Percentiles rank a stretch among this genome's conserved stretches.
Conservation (phyloP, 2,329 filamentous ascomycete species). For the Monosporascus sp. region DNA sequence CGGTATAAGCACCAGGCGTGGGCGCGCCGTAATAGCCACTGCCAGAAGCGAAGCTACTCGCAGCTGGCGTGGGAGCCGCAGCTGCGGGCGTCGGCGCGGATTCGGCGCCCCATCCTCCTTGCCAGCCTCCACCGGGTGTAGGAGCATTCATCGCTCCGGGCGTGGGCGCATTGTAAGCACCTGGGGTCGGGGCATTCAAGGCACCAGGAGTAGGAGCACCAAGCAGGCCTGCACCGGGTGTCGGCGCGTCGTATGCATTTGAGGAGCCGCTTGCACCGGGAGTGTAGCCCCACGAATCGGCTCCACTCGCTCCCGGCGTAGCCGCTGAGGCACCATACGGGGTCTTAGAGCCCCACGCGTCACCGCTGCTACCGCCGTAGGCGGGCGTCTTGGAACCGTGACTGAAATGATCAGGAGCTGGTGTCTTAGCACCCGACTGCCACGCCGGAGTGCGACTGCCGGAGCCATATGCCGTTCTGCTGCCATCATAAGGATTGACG, state of each 20-base stretch:
- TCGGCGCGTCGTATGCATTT: conserved; percentile 63
- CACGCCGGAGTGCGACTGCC: conserved; percentile 70
- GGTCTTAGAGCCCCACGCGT: conserved; percentile 71
- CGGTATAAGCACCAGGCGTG: conserved; percentile 26
- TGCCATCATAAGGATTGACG: conserved; percentile 68
- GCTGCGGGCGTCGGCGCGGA: conserved; percentile 62
- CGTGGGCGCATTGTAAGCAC: conserved; percentile 61
- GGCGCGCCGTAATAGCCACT: conserved; percentile 42
- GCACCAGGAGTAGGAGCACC: conserved; percentile 59
- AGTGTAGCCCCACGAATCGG: conserved; percentile 58
- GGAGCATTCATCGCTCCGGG: conserved; percentile 59
- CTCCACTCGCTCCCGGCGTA: conserved; percentile 53
- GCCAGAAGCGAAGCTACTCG: conserved; percentile 46
- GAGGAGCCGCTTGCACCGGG: conserved; percentile 43
- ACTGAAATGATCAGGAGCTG: conserved; percentile 60
- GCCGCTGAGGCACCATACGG: conserved; percentile 63
- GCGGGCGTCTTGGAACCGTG: conserved; percentile 65
- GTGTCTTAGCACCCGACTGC: conserved; percentile 72
- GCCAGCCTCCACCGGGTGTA: conserved; percentile 62
- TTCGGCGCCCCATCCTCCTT: conserved; percentile 55
- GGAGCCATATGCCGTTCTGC: conserved; percentile 71
- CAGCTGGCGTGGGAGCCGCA: conserved; percentile 65
- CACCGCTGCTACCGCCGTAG: conserved; percentile 46
- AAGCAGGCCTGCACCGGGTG: conserved; percentile 52
- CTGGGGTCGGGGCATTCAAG: conserved; percentile 67